Base-by-base conservation (phyloP, 1,284 basidiomycete genomes). In the Trametes sp. region DNA sequence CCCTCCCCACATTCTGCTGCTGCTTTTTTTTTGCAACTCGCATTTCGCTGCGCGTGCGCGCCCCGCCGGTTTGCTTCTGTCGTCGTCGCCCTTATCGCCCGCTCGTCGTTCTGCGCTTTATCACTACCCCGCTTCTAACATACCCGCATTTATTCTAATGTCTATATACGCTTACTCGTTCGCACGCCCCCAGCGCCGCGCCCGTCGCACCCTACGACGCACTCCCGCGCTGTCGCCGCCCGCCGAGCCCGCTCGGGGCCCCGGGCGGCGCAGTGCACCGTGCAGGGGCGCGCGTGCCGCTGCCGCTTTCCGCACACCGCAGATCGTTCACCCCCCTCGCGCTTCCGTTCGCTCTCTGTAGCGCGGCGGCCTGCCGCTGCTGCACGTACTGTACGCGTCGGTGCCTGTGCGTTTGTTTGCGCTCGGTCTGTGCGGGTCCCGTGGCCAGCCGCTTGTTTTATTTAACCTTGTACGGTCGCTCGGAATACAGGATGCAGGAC, bases 111-210 rank as follows among this genome's bases (percentile, higher is more conserved):
- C 35, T 56, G 41, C 60, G 49, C 54, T 57, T 54, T 54, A 46
- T 41, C 35, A 46, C 38, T 46, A 52, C 45, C 60, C 50, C 33
- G 45, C 26, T 11, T 64, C 55, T 67, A 64, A 19, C 54, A 67
- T 67, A 67, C 66, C 63, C 36, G 45, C 62, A 61, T 64, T 63
- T 62, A 62, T 64, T 49, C 53, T 67, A 67, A 67, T 67, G 28
- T 67, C 59, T 61, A 53, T 54, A 62, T 53, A 55, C 66, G 59
- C 60, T 10, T 56, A 23, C 38, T 38, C n/a, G 49, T 59, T 19
- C 44, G 19, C 48, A 13, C 41, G 45, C 28, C 16, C 33, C 46
- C 26, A 29, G 31, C 55, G 2, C 31, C 31, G 23, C 31, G 31
- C 33, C 11, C 26, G 11, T 23, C 42, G 19, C 42, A 21, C 33